Percentiles rank a stretch among this genome's conserved stretches.
Evolutionary conservation across 352 stramenopile genomes (phyloP).

Genomic region (Phytopythium kandeliae): DNA sequence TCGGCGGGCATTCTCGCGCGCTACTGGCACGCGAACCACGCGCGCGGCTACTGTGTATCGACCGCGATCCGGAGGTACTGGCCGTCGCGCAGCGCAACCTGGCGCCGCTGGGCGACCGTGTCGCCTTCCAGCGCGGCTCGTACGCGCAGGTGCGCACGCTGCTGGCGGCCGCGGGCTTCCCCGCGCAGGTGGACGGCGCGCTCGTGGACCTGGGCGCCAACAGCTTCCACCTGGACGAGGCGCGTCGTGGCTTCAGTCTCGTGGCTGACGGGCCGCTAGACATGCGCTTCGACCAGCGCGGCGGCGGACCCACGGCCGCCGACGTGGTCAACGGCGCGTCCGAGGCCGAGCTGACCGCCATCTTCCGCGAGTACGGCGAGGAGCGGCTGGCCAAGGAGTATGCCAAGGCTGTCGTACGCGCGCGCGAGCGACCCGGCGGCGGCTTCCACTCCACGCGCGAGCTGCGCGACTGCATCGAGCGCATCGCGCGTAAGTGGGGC

Average conservation of each 20-base stretch:
- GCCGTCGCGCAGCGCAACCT: slow-evolving; percentile 48
- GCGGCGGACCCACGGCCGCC: slow-evolving; percentile 30
- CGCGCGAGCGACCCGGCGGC: slow-evolving; percentile 40
- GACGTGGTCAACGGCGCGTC: slow-evolving; percentile 66
- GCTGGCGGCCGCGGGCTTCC: slow-evolving; percentile 34
- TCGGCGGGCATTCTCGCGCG: slow-evolving; percentile 60
- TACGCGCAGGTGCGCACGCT: slow-evolving; percentile 46
- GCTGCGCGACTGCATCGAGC: slow-evolving; percentile 69
- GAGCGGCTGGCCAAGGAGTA: slow-evolving; percentile 75
- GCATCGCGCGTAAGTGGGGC: slow-evolving; percentile 68
- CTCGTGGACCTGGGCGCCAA: slow-evolving; percentile 79
- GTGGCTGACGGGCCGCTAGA: slow-evolving; percentile 69
- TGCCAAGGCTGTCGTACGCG: slow-evolving; percentile 70
- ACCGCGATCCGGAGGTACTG: slow-evolving; percentile 72
- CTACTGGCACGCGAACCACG: slow-evolving; percentile 41
- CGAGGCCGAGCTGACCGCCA: slow-evolving; percentile 69
- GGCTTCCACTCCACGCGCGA: slow-evolving; percentile 60
- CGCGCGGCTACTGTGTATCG: slow-evolving; percentile 68
- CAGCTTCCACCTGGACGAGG: slow-evolving; percentile 77
- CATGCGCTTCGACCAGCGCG: slow-evolving; percentile 71
- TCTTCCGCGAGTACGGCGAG: slow-evolving; percentile 69
- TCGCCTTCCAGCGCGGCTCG: slow-evolving; percentile 52
- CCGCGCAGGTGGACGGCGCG: slow-evolving; percentile 50
- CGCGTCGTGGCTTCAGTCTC: slow-evolving; percentile 65
- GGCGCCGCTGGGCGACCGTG: slow-evolving; percentile 33